phyloP scores from a whole-genome alignment of 2,329 filamentous ascomycete genomes.

The Epichloe baconii region DNA sequence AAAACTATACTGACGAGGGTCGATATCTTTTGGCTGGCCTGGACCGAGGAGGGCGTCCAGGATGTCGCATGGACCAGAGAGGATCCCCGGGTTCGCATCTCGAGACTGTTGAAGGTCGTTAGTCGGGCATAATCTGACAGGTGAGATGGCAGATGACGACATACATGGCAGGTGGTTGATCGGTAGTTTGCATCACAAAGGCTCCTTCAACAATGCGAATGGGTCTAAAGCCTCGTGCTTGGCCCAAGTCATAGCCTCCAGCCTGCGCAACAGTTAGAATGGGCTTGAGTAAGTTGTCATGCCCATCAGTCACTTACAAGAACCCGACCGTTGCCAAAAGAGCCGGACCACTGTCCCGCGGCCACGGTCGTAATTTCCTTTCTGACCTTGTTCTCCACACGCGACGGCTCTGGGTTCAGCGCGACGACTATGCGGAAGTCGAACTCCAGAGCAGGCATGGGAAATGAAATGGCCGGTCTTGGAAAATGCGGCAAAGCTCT shows the following conservation, averaged over 20 bases:
- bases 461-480: conserved; percentile 29
- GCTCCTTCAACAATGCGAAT: conserved; percentile 34
- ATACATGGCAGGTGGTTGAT: conserved; percentile 32
- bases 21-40: conserved; percentile 24
- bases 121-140: not conserved
- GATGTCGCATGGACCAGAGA: conserved; percentile 32
- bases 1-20: conserved; percentile 32
- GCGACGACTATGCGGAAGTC: conserved; percentile 37
- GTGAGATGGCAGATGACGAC: conserved; percentile 6
- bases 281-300: not conserved
- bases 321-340: conserved; percentile 34
- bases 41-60: conserved; percentile 27
- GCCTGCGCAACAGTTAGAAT: conserved; percentile 17
- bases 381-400: conserved; percentile 28
- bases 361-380: conserved; percentile 37
- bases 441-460: conserved; percentile 32
- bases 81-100: conserved; percentile 35
- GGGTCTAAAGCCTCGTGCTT: conserved; percentile 26
- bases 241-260: conserved; percentile 29
- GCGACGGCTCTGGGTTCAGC: conserved; percentile 29
- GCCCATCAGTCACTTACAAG: conserved; percentile 22
- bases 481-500: conserved; percentile 27
- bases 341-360: conserved; percentile 33
- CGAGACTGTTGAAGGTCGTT: conserved; percentile 15
- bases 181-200: conserved; percentile 34